Evolutionary conservation across 2,329 filamentous ascomycete species (phyloP), one percentile per base, ranked within the genome.

Genomic region (Pseudogymnoascus sp.): DNA sequence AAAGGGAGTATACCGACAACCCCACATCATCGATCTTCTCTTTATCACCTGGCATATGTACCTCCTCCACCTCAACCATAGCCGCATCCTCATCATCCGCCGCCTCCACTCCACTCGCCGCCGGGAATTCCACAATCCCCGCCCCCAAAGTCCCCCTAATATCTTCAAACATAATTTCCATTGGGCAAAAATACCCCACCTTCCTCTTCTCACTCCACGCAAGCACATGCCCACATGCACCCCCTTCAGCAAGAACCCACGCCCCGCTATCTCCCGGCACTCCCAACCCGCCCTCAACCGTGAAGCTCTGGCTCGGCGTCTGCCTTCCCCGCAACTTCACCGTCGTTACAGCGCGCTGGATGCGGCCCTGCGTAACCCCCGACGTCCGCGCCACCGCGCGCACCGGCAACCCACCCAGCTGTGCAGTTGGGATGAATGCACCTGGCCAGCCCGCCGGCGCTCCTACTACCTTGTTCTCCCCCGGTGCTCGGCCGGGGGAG

Each of bases 211-310:
- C 84, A 68, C 89, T 93, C 87, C 89, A 96, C 0, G 93, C 93
- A 11, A 97, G 81, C 0, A 97, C 90, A 70, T 97, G 93, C 0
- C 93, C 93, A 69, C 91, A 95, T 2, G 97, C 85, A 38, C 87
- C 84, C 1, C 91, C 91, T n/a, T 87, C 81, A 69, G 93, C 90
- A 15, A 97, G 86, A 3, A 97, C 85, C 93, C 93, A 97, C 0
- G 93, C 93, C 3, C 93, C 93, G 6, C 89, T 93, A 73, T 97
- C 93, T 17, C 93, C 93, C 1, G 93, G 93, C 11, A 95, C 85
- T 2, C 85, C 85, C 26, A 88, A 78, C 38, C 67, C 68, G 42
- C 82, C 82, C 6, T 79, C 79, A 17, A 88, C 77, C 68, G 87
- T 83, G 69, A 85, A 88, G 3, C 82, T 89, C 62, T 90, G 87